These are phyloP conservation scores for Populus trichocarpa DNA, from an alignment of 441 rosid species.

Conservation along the genomic window DNA sequence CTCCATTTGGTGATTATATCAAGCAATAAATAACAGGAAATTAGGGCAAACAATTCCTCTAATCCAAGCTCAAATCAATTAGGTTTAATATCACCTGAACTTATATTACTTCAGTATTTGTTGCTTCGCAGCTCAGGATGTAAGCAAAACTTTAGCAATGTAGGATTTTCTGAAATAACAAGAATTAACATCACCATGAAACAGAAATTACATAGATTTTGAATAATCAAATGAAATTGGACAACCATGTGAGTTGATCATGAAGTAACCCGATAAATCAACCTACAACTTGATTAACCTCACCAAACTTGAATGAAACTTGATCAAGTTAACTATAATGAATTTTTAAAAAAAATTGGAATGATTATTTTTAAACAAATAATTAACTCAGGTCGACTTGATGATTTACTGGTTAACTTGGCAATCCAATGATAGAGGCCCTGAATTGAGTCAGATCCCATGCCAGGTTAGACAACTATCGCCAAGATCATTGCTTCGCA, in stretches of 20 bases:
- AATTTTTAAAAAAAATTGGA: no score
- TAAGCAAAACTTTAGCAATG: neutral
- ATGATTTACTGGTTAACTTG: neutral
- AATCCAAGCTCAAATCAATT: neutral
- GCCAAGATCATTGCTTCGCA: neutral
- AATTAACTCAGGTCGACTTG: neutral
- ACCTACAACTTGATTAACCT: no score
- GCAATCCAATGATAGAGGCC: neutral
- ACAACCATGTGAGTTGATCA: no score
- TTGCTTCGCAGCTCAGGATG: neutral
- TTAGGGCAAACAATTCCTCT: neutral
- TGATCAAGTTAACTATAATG: no score
- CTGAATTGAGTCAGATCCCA: neutral
- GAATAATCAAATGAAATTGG: neutral
- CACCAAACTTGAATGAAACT: no score
- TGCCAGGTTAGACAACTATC: neutral
- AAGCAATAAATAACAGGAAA: neutral
- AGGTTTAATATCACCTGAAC: neutral
- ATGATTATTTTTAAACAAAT: no score
- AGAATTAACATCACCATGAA: neutral
- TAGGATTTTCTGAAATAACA: neutral
- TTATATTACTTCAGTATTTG: neutral
- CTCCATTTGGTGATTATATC: neutral
- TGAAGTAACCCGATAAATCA: no score
- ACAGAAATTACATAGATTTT: neutral